phyloP scores from a whole-genome alignment of 2,329 filamentous ascomycete species.

The Didymella exigua region DNA sequence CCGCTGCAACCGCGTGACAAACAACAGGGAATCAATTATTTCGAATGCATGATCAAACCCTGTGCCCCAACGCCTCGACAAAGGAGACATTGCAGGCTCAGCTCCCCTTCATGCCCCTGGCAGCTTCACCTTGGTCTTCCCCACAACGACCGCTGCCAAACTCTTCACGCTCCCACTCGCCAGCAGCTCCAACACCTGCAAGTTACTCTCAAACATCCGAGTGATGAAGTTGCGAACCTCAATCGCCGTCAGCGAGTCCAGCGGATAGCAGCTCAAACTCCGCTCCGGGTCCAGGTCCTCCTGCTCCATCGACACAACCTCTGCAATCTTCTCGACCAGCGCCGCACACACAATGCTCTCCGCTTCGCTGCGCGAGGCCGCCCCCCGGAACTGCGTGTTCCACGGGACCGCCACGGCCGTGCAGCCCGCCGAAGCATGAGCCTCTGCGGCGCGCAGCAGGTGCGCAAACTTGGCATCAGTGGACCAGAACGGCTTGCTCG shows the following conservation, averaged over 20 bases:
- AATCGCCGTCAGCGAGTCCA: conserved; percentile 41
- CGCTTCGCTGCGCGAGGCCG: conserved; percentile 25
- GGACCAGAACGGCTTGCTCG: conserved; percentile 35
- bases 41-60: too few relatives aligned
- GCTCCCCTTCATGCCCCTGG: neutral
- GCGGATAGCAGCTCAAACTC: conserved; percentile 29
- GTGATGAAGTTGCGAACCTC: conserved; percentile 42
- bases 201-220: conserved; percentile 53
- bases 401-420: conserved; percentile 25
- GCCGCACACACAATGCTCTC: conserved; percentile 31
- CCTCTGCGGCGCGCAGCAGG: conserved; percentile 31
- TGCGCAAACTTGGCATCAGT: conserved; percentile 35
- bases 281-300: conserved; percentile 34
- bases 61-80: too few relatives aligned
- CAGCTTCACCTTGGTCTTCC: conserved; percentile 6
- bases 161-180: conserved; percentile 44
- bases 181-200: conserved; percentile 63
- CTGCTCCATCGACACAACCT: conserved; percentile 31
- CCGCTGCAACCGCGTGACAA: too few relatives aligned
- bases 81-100: too few relatives aligned
- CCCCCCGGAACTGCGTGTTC: conserved; percentile 32
- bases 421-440: conserved; percentile 14
- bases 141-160: neutral
- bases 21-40: too few relatives aligned
- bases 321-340: conserved; percentile 35